Evolutionary conservation across 108 stramenopile species (phyloP).

Genomic region (Nitzschia sp.): DNA sequence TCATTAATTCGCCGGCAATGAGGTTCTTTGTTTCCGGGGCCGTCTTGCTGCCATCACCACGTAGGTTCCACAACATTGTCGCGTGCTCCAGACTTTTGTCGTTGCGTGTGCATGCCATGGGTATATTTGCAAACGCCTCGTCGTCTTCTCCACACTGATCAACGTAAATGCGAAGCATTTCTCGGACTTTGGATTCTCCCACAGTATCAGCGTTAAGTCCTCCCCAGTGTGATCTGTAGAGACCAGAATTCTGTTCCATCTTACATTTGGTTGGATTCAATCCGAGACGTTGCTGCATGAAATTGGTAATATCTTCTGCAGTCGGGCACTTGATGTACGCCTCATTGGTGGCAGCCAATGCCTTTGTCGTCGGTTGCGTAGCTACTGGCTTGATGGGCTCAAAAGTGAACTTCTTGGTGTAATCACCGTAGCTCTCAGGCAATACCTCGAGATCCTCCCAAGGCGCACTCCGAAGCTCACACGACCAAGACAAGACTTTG

Average conservation of each 20-base stretch:
- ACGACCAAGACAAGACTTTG: conserved; percentile 35
- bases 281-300: conserved; percentile 5
- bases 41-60: conserved; percentile 6
- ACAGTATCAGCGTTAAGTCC: conserved; percentile 33
- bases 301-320: neutral
- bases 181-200: conserved; percentile 15
- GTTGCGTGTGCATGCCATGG: conserved; percentile 20
- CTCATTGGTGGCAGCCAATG: neutral
- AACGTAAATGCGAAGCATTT: conserved; percentile 17
- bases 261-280: conserved; percentile 10
- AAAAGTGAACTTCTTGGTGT: conserved; percentile 10
- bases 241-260: conserved; percentile 35
- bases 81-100: conserved; percentile 38
- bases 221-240: conserved; percentile 57
- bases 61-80: conserved; percentile 33
- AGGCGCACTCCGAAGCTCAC: conserved; percentile 36
- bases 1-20: conserved; percentile 50
- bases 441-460: conserved; percentile 27
- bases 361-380: neutral
- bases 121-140: conserved; percentile 17
- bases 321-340: conserved; percentile 3
- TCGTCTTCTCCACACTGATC: conserved; percentile 37
- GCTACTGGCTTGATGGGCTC: conserved; percentile 1
- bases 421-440: conserved; percentile 24
- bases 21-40: conserved; percentile 33